A percentile compares a stretch with the other conserved stretches of the same genome.
phyloP scores from a whole-genome alignment of 805 yeast species.

The Metschnikowia picachoensis region DNA sequence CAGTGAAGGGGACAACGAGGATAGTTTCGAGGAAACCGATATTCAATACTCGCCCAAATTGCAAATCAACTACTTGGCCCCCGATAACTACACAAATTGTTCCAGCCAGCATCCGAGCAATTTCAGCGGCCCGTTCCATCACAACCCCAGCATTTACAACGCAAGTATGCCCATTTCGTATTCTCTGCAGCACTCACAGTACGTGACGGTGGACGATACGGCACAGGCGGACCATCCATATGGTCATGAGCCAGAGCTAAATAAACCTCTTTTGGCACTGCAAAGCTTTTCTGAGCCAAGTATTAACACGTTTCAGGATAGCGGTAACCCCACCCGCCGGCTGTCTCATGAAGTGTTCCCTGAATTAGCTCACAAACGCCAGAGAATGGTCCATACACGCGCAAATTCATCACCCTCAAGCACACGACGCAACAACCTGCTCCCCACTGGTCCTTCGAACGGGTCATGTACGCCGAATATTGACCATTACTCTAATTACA shows the following conservation, averaged over 20 bases:
- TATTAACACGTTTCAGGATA: not conserved
- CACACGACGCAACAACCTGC: slow-evolving; percentile 7
- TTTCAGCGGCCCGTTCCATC: not conserved
- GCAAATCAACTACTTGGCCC: not conserved
- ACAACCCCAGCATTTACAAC: not conserved
- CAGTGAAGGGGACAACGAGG: slow-evolving; percentile 2
- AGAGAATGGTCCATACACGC: not conserved
- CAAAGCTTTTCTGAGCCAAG: no score
- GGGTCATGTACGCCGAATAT: not conserved
- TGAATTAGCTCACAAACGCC: not conserved
- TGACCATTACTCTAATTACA: slow-evolving; percentile 6
- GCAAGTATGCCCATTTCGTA: not conserved
- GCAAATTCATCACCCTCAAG: slow-evolving; percentile 3
- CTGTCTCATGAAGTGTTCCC: slow-evolving; percentile 2
- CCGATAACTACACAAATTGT: not conserved
- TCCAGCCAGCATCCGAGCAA: not conserved
- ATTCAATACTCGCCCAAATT: not conserved
- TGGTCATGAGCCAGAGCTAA: no score
- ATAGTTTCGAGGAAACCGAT: not conserved
- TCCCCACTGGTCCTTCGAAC: not conserved
- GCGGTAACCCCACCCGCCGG: not conserved
- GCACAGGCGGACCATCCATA: no score
- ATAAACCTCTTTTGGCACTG: no score
- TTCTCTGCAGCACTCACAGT: not conserved
- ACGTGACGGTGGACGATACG: no score